A percentile compares a stretch with the other conserved stretches of the same genome.
These are phyloP conservation scores for Pythium myriotylum DNA, from an alignment of 352 stramenopile species.

Conservation along the genomic window DNA sequence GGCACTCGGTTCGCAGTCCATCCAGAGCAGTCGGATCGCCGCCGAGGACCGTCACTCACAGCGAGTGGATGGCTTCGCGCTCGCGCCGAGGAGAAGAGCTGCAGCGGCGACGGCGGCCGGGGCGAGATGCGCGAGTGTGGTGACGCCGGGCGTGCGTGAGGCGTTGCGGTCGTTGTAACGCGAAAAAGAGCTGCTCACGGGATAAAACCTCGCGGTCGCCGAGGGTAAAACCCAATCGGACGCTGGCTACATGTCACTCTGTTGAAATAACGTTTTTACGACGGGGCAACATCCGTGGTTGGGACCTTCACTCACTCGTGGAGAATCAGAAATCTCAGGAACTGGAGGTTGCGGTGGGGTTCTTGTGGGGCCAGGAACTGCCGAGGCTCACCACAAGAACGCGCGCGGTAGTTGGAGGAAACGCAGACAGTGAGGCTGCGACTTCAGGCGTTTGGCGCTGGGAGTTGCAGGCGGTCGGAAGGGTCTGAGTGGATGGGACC, in stretches of 20 bases:
- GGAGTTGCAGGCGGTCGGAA: too few relatives aligned
- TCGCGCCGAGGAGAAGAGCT: background rate
- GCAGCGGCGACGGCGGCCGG: background rate
- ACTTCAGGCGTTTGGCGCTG: too few relatives aligned
- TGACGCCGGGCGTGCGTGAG: background rate
- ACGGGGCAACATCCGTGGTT: background rate
- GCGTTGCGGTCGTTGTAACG: background rate
- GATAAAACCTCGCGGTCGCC: background rate
- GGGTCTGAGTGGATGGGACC: too few relatives aligned
- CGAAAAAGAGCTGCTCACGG: background rate
- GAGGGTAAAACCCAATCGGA: background rate
- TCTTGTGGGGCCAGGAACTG: too few relatives aligned
- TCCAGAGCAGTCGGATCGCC: too few relatives aligned
- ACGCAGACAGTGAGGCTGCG: too few relatives aligned
- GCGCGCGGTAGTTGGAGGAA: too few relatives aligned
- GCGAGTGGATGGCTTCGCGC: background rate
- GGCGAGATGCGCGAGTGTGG: background rate
- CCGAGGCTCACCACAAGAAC: too few relatives aligned
- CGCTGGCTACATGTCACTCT: background rate
- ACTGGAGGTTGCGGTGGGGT: too few relatives aligned
- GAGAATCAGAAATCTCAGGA: background rate
- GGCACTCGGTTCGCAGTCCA: background rate
- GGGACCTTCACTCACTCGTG: background rate
- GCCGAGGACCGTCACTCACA: conserved; percentile 2
- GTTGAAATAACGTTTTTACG: conserved; percentile 2